Base-by-base conservation (phyloP, 2,329 filamentous ascomycete genomes). In the Verticillium longisporum region DNA sequence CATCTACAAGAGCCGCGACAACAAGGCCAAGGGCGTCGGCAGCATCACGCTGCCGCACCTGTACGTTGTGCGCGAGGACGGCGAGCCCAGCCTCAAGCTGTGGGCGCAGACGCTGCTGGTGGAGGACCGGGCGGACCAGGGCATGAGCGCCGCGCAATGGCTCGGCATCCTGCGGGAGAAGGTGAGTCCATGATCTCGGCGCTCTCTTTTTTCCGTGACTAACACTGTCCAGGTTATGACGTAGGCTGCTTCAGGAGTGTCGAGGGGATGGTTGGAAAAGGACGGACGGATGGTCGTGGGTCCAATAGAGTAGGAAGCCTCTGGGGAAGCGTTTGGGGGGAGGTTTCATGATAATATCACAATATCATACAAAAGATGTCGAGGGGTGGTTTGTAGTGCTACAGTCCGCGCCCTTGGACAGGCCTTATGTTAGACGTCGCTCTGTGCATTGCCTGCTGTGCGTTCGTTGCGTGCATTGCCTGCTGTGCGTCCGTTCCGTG, bases 101-200 rank as follows among this genome's bases (percentile, higher is more conserved):
- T 99, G 95, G 95, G 95, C 95, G 55, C 94, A 97, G 81, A 97
- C 95, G 54, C 81, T 98, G 75, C 79, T 99, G 69, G 89, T 99
- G 56, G 95, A 99, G 76, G 95, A 99, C 76, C 83, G 94, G 66
- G 92, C 94, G 60, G 95, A 99, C 73, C 92, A 97, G 78, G 89
- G 92, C 57, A 88, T 96, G 77, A 96, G 93, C 73, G 88, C 95
- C 71, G 88, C 89, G 69, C 94, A 98, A 77, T 99, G 92, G 88
- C 88, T 98, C 81, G 92, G 92, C 61, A 88, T 86, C 70, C 77
- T 99, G 75, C 85, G 94, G 76, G 95, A 98, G 82, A 99, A 98
- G 91, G 95, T 97, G 68, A 69, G 71, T 66, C 56, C 55, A 11
- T 36, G 34, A 36, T 2, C 2, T 15, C 18, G 38, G n/a, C 13